Conservation (phyloP, 257 asterid genomes). For the Nicotiana tomentosiformis region DNA sequence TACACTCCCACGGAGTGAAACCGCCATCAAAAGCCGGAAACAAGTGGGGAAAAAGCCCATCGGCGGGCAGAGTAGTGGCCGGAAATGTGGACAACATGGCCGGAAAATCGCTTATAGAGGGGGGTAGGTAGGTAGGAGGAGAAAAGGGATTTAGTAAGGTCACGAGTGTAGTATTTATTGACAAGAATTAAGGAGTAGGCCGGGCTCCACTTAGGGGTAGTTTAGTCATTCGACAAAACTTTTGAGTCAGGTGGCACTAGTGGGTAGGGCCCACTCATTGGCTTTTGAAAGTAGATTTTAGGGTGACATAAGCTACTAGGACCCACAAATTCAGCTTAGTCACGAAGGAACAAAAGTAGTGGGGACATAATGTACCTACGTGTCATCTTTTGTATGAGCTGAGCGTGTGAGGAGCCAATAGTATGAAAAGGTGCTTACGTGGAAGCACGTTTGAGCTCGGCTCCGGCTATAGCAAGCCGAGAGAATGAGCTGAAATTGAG, state of each 20-base stretch:
- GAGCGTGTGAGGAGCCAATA: constrained; percentile 16
- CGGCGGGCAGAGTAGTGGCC: constrained; percentile 25
- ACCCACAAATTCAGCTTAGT: constrained; percentile 48
- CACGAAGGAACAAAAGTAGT: constrained; percentile 58
- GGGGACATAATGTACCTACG: constrained; percentile 20
- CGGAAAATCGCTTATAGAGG: constrained; percentile 24
- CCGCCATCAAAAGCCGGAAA: constrained; percentile 45
- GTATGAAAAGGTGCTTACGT: constrained; percentile 10
- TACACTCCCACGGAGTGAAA: constrained; percentile 50
- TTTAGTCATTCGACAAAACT: constrained; percentile 29
- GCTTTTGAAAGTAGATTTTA: constrained; percentile 24
- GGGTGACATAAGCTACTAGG: constrained; percentile 32
- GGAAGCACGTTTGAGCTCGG: neutral
- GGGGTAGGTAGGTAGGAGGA: constrained; percentile 28
- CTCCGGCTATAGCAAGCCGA: constrained; percentile 12
- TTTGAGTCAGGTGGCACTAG: constrained; percentile 73
- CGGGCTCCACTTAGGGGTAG: constrained; percentile 36
- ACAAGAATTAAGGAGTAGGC: constrained; percentile 3
- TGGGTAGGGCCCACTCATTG: constrained; percentile 22
- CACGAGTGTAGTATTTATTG: constrained; percentile 54
- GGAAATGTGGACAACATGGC: constrained; percentile 60
- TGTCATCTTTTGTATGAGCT: neutral
- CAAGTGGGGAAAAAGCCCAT: constrained; percentile 25
- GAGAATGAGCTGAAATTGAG: neutral
- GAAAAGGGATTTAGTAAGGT: constrained; percentile 57